Conservation (phyloP, 371 early-diverging fungal species). For the Apophysomyces elegans region DNA sequence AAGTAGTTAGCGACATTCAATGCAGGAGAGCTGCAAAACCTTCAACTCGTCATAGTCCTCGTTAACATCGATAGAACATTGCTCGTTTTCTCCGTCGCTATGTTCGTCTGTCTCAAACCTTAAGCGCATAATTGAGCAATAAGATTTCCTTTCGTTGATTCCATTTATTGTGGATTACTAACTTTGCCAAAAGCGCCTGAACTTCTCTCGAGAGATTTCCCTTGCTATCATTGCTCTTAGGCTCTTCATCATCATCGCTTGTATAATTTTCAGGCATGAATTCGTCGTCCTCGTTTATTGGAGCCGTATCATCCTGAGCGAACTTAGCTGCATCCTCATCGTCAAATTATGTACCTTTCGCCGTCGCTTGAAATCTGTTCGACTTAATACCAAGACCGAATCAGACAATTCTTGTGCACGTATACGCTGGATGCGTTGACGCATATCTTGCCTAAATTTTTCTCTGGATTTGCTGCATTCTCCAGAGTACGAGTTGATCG, state of each 20-base stretch:
- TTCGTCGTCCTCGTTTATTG: conserved; percentile 34
- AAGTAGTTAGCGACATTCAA: too few relatives aligned
- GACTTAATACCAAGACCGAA: background rate
- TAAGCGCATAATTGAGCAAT: background rate
- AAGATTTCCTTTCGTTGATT: conserved; percentile 2
- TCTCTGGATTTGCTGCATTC: background rate
- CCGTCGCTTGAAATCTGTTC: conserved; percentile 2
- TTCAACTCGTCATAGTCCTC: conserved; percentile 56
- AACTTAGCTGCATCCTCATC: background rate
- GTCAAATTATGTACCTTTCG: conserved; percentile 4
- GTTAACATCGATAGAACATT: conserved; percentile 18
- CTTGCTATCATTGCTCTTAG: conserved; percentile 8
- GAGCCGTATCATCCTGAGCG: background rate
- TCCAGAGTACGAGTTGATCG: conserved; percentile 8
- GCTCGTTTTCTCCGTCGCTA: conserved; percentile 13
- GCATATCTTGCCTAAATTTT: conserved; percentile 24
- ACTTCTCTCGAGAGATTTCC: conserved; percentile 61
- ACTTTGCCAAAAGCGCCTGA: conserved; percentile 57
- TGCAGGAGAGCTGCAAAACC: conserved; percentile 27
- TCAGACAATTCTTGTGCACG: conserved; percentile 21
- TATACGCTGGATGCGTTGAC: conserved; percentile 35
- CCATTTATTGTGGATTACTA: conserved; percentile 19
- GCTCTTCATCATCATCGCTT: conserved; percentile 54
- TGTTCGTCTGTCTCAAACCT: conserved; percentile 20
- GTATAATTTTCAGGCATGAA: conserved; percentile 70